Evolutionary conservation across 179 eudicot genomes (phyloP).

Genomic region (Spergularia azorica): DNA sequence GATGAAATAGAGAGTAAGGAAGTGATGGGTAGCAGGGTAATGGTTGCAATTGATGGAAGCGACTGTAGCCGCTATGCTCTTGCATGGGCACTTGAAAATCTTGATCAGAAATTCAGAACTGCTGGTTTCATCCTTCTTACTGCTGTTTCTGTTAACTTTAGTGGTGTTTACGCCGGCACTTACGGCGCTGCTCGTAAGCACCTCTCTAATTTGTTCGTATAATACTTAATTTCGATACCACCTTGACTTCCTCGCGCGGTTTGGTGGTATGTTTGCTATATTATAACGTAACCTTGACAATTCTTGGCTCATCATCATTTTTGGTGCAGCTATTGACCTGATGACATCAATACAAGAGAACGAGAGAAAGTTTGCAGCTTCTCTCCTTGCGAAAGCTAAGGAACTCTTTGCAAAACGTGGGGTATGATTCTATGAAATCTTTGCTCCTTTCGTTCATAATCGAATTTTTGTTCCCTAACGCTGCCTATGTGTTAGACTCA

Average conservation of each 20-base stretch:
- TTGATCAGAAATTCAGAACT: conserved; percentile 27
- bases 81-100: conserved; percentile 60
- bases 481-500: too few species aligned
- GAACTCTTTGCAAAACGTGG: conserved; percentile 50
- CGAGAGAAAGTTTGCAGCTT: conserved; percentile 42
- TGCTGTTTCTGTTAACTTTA: conserved; percentile 37
- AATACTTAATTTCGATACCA: neutral
- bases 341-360: conserved; percentile 46
- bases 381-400: conserved; percentile 58
- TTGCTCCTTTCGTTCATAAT: neutral
- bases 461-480: too few species aligned
- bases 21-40: conserved; percentile 46
- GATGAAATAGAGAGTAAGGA: too few species aligned
- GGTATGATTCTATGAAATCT: conserved; percentile 34
- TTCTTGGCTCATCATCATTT: too few species aligned
- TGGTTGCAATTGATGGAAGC: conserved; percentile 68
- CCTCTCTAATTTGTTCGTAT: neutral
- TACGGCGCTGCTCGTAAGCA: conserved; percentile 48
- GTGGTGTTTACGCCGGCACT: conserved; percentile 45
- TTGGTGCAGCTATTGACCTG: conserved; percentile 48
- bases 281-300: too few species aligned
- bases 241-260: neutral
- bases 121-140: conserved; percentile 44
- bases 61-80: conserved; percentile 53
- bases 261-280: neutral